Base-by-base conservation (phyloP, 2,329 filamentous ascomycete genomes). In the Eurotiales sp. region DNA sequence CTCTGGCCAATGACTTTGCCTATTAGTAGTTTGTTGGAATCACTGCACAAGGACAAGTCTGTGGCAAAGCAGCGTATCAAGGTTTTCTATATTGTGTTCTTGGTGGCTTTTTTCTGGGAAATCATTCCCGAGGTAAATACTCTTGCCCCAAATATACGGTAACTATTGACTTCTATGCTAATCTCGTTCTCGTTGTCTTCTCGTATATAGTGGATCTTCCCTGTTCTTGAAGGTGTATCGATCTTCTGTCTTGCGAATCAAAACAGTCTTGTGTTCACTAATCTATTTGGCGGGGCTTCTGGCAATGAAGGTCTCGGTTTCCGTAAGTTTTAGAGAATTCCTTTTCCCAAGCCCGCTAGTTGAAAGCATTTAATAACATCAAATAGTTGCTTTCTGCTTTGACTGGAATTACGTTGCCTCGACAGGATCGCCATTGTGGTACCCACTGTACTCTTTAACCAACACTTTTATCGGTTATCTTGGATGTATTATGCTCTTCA, bases 261-360 rank as follows among this genome's bases (percentile, higher is more conserved):
- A 30, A 61, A 72, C 34, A 75, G 61, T 48, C 55, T 70, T 1
- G 60, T 74, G 5, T 75, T 78, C 45, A 77, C 74, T 17, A 74
- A 75, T 36, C 59, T 78, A n/a, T 78, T 79, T 54, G 76, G 76
- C 3, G 77, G 76, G n/a, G 64, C 74, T 2, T 66, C 64, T 34
- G 71, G 70, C 3, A 74, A 77, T 52, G 73, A 77, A 55, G 74
- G 73, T 10, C 58, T 77, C 1, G 74, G 74, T 6, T 61, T 75
- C 11, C 61, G 49, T 51, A 51, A 45, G 41, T 15, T 12, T 37
- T n/a, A n/a, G n/a, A n/a, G n/a, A n/a, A n/a, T n/a, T n/a, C n/a
- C n/a, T n/a, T n/a, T n/a, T n/a, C n/a, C n/a, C n/a, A n/a, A n/a
- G n/a, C n/a, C n/a, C n/a, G n/a, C n/a, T n/a, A n/a, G n/a, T n/a